Conservation (phyloP, 2,329 filamentous ascomycete species). For the Leptodontidium sp. region DNA sequence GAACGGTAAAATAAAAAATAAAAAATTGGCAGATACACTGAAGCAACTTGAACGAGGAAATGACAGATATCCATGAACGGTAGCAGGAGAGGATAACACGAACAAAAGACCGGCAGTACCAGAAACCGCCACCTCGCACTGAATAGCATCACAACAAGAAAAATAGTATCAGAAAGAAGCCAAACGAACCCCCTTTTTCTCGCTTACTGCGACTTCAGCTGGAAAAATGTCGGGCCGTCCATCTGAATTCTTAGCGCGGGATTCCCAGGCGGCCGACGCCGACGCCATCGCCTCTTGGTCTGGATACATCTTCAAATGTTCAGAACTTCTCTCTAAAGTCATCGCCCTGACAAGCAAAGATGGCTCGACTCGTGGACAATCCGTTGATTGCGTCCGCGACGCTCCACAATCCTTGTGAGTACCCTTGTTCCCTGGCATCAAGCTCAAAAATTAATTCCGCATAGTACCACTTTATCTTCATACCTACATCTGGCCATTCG, state of each 20-base stretch:
- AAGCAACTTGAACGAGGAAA: no score
- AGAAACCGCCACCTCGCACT: no score
- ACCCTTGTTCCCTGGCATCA: neutral
- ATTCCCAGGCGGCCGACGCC: conserved; percentile 12
- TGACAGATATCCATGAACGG: no score
- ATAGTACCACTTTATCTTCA: conserved; percentile 77
- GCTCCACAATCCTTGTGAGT: conserved; percentile 77
- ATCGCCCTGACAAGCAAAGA: conserved; percentile 56
- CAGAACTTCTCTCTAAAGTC: conserved; percentile 1
- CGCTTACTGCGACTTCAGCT: neutral
- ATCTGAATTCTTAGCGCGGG: neutral
- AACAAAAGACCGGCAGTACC: no score
- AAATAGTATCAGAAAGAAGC: neutral
- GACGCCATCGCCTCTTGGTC: conserved; percentile 5
- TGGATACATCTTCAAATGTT: conserved; percentile 14
- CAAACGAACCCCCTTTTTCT: neutral
- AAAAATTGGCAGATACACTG: no score
- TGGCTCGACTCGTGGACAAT: conserved; percentile 84
- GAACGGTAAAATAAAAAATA: no score
- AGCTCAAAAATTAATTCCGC: conserved; percentile 21
- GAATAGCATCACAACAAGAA: no score
- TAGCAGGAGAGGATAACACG: no score
- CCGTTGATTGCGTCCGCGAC: conserved; percentile 87
- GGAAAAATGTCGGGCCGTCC: conserved; percentile 7
- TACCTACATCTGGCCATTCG: conserved; percentile 92